Evolutionary conservation across 345 rosid genomes (phyloP).

Genomic region (Lepidium sativum): DNA sequence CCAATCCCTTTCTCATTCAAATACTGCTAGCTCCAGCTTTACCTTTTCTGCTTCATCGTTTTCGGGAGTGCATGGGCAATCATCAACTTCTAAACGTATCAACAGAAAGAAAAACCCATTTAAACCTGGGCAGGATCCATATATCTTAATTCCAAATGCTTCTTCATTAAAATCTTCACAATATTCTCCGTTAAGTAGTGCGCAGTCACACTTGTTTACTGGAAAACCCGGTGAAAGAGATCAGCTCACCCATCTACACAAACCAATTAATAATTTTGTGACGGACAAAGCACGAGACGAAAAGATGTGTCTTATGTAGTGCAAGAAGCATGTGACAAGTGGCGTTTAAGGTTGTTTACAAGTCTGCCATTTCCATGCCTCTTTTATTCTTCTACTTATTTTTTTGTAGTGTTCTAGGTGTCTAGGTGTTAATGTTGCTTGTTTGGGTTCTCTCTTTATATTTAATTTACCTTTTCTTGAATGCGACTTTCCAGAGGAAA

Average conservation of each 20-base stretch:
- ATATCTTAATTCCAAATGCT: constrained; percentile 29
- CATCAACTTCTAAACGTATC: constrained; percentile 34
- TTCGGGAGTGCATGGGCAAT: constrained; percentile 40
- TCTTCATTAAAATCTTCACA: constrained; percentile 33
- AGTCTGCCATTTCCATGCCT: not conserved
- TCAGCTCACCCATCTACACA: constrained; percentile 26
- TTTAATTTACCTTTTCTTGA: constrained; percentile 10
- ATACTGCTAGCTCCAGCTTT: constrained; percentile 47
- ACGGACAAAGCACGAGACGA: constrained; percentile 33
- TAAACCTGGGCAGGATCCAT: constrained; percentile 36
- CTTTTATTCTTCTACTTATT: not conserved
- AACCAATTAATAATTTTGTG: constrained; percentile 29
- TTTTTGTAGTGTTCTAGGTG: not conserved
- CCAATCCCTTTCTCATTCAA: constrained; percentile 31
- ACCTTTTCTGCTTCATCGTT: constrained; percentile 57
- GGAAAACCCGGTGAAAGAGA: constrained; percentile 33
- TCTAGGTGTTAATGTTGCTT: not conserved
- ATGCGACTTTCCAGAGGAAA: constrained; percentile 66
- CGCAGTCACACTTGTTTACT: constrained; percentile 34
- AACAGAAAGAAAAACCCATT: constrained; percentile 40
- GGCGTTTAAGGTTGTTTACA: constrained; percentile 75
- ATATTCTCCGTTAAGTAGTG: constrained; percentile 38
- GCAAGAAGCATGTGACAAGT: constrained; percentile 93
- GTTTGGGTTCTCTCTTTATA: not conserved
- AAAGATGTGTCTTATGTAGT: constrained; percentile 44